These are phyloP conservation scores for Paramecium biaurelia DNA, from an alignment of 73 alveolate species.

Conservation along the genomic window DNA sequence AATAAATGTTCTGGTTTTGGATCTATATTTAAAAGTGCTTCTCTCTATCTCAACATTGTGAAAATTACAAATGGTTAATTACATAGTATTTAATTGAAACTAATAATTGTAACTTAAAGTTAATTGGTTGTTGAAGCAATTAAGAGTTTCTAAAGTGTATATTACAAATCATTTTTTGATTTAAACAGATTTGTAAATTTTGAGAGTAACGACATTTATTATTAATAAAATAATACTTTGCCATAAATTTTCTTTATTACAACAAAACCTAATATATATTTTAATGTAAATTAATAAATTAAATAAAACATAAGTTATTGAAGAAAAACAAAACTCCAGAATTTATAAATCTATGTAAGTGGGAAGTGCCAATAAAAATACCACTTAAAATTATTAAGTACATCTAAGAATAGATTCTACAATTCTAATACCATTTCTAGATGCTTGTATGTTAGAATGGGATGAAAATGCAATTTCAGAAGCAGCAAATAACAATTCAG, in stretches of 20 bases:
- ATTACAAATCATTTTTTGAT: not conserved
- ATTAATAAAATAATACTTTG: not conserved
- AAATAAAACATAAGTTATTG: not conserved
- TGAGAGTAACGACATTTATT: constrained; percentile 32
- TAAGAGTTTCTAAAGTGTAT: not conserved
- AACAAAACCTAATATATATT: not conserved
- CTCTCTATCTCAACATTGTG: not conserved
- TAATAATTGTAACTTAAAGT: not conserved
- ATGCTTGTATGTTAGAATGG: not conserved
- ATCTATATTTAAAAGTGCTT: not conserved
- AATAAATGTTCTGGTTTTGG: constrained; percentile 23
- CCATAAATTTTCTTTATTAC: not conserved
- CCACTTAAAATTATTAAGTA: not conserved
- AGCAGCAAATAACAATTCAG: not conserved
- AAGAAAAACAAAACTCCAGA: not conserved
- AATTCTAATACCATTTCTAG: not conserved
- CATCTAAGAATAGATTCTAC: not conserved
- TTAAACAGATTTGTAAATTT: constrained; percentile 6
- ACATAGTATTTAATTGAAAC: not conserved
- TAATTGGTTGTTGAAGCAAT: not conserved
- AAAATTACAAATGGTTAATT: not conserved
- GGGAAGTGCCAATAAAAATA: not conserved
- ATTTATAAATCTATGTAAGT: not conserved
- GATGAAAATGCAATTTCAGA: not conserved
- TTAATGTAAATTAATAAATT: not conserved